These are phyloP conservation scores for Boletus subparvulus DNA, from an alignment of 768 basidiomycete genomes.

Conservation along the genomic window DNA sequence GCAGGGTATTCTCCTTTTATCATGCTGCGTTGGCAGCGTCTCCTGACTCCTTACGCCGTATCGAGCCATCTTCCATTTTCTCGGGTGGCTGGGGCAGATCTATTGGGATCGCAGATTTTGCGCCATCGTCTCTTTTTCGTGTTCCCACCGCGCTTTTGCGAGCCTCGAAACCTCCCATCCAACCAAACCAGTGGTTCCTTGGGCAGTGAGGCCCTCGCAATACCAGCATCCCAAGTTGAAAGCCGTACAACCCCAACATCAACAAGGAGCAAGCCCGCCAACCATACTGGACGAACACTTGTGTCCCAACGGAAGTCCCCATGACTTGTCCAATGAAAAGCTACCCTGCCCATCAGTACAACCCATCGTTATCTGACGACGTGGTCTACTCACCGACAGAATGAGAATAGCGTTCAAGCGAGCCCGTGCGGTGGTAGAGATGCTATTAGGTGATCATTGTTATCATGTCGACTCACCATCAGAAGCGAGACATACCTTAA, in stretches of 20 bases:
- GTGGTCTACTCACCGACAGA: slow-evolving; percentile 49
- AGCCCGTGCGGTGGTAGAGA: slow-evolving; percentile 51
- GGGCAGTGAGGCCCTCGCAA: slow-evolving; percentile 65
- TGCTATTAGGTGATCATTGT: slow-evolving; percentile 19
- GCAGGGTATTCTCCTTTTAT: neutral
- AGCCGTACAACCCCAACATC: slow-evolving; percentile 56
- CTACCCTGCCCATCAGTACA: slow-evolving; percentile 14
- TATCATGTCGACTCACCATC: slow-evolving; percentile 1
- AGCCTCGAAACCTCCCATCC: slow-evolving; percentile 53
- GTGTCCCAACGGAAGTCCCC: slow-evolving; percentile 73
- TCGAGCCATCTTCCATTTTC: slow-evolving; percentile 7
- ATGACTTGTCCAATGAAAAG: slow-evolving; percentile 80
- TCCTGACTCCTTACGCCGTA: neutral
- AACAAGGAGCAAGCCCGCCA: slow-evolving; percentile 68
- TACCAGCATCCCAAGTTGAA: slow-evolving; percentile 56
- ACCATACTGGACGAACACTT: slow-evolving; percentile 66
- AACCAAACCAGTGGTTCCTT: slow-evolving; percentile 57
- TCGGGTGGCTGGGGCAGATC: neutral
- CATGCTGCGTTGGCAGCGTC: neutral
- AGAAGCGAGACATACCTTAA: slow-evolving; percentile 42
- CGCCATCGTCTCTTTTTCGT: neutral
- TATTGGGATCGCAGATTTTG: neutral
- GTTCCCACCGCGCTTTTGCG: slow-evolving; percentile 38
- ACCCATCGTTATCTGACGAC: neutral
- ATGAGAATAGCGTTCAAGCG: slow-evolving; percentile 77